Evolutionary conservation across 495 filamentous ascomycete species (phyloP), one percentile per base, ranked within the genome.

Genomic region (Trichoderma orchidacearum): DNA sequence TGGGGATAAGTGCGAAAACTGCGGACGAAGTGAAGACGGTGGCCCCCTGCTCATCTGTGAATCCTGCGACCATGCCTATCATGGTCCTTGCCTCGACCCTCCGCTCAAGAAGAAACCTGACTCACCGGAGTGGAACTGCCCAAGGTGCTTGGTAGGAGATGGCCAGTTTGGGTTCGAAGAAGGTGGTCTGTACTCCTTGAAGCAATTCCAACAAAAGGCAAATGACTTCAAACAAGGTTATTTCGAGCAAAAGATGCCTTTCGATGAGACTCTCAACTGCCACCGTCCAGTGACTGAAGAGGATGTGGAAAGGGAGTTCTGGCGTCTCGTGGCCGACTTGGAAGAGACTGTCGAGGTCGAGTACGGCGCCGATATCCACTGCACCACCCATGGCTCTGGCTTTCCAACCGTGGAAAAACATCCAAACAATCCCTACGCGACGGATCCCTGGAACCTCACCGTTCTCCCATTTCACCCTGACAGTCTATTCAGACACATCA

Each of bases 111-210:
- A 75, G 23, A 80, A 82, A 48, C 87, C 90, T 0, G 89, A 95
- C 56, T 81, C n/a, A n/a, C n/a, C 82, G 50, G 93, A 99, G 59
- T 99, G 93, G 93, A 90, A 97, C 66, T 99, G 93, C 63, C 87
- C 93, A 9, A 82, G 89, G 64, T 99, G 93, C 66, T 77, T 99
- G 38, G 94, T 99, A 35, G 93, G 93, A 38, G 95, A 94, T 32
- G 90, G 90, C 32, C 90, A 97, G 63, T 99, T 95, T 61, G 93
- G 93, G 0, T 99, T 99, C 60, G 93, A 96, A 64, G 93, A 99
- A 66, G 93, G 93, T 18, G 90, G 90, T 25, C 81, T 96, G 17
- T 99, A 99, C 70, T 99, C 93, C 0, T 77, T 99, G 53, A 86
- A 84, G 63, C 89, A 95, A 64, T 99, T 99, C 67, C 93, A 99